Percentiles rank a stretch among this genome's conserved stretches.
Evolutionary conservation across 2,329 filamentous ascomycete species (phyloP).

Genomic region (Akanthomyces uredinophilus): DNA sequence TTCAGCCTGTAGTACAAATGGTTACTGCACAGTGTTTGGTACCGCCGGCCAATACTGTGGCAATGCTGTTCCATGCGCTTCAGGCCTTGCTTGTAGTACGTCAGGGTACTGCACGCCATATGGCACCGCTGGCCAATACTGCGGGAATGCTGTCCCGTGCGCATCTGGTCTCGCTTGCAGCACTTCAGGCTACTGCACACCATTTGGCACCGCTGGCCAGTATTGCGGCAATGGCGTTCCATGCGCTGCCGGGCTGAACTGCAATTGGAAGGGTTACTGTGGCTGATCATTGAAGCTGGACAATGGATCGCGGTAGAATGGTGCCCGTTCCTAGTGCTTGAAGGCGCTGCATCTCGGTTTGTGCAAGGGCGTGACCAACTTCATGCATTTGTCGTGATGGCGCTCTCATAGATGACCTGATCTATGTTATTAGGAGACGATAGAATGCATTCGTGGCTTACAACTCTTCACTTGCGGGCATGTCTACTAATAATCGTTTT

Average conservation of each 20-base stretch:
- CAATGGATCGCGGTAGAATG: too few relatives aligned
- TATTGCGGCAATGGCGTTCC: not conserved
- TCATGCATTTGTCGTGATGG: too few relatives aligned
- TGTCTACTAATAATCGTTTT: too few relatives aligned
- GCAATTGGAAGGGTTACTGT: not conserved
- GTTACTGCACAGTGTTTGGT: not conserved
- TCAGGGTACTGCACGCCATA: slow-evolving; percentile 28
- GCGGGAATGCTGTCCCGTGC: slow-evolving; percentile 26
- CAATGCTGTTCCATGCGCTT: not conserved
- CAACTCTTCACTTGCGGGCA: too few relatives aligned
- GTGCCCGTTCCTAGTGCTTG: too few relatives aligned
- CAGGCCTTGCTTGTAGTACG: not conserved
- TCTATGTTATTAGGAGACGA: too few relatives aligned
- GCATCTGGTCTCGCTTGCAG: not conserved
- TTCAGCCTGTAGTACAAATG: not conserved
- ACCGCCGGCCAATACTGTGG: not conserved
- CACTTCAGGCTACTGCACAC: not conserved
- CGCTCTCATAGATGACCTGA: too few relatives aligned
- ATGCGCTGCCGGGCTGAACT: not conserved
- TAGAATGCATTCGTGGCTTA: too few relatives aligned
- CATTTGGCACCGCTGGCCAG: not conserved
- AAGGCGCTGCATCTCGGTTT: too few relatives aligned
- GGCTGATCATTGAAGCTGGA: not conserved
- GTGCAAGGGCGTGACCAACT: too few relatives aligned
- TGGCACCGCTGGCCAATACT: slow-evolving; percentile 43